Evolutionary conservation across 768 basidiomycete species (phyloP).

Genomic region (Kwoniella shandongensis): DNA sequence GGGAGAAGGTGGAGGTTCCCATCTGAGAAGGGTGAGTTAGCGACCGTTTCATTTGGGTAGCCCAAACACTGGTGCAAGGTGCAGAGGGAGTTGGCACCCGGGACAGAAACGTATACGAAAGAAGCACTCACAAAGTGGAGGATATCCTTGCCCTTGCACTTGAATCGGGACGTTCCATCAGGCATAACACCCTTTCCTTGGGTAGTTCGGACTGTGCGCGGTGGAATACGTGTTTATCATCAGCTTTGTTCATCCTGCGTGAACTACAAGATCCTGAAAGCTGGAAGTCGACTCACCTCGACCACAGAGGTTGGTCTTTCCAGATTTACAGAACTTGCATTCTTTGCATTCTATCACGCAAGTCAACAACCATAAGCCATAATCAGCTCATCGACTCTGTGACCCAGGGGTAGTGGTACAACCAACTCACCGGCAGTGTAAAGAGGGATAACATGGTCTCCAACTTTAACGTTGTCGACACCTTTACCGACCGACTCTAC

Average conservation of each 20-base stretch:
- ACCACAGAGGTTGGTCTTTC: slow-evolving; percentile 97
- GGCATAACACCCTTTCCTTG: slow-evolving; percentile 96
- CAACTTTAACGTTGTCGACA: slow-evolving; percentile 75
- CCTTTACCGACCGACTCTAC: slow-evolving; percentile 97
- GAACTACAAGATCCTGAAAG: too few relatives aligned
- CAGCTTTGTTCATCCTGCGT: slow-evolving; percentile 15
- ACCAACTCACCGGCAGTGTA: slow-evolving; percentile 76
- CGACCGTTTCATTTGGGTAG: background rate
- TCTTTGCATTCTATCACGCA: slow-evolving; percentile 58
- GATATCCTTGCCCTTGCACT: slow-evolving; percentile 78
- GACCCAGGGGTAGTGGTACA: too few relatives aligned
- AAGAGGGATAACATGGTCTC: slow-evolving; percentile 95
- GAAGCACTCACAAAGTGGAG: slow-evolving; percentile 76
- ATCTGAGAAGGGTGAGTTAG: slow-evolving; percentile 61
- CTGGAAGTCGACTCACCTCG: slow-evolving; percentile 67
- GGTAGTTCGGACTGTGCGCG: slow-evolving; percentile 66
- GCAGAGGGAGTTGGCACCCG: background rate
- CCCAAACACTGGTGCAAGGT: background rate
- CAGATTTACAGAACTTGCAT: slow-evolving; percentile 92
- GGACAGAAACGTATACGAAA: background rate
- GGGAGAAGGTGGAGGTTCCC: slow-evolving; percentile 99
- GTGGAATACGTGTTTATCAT: slow-evolving; percentile 8
- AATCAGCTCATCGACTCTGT: background rate
- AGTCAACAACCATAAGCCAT: slow-evolving; percentile 1
- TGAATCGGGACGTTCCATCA: slow-evolving; percentile 83